These are phyloP conservation scores for Cornus suecica DNA, from an alignment of 148 eudicot genomes.

Conservation along the genomic window DNA sequence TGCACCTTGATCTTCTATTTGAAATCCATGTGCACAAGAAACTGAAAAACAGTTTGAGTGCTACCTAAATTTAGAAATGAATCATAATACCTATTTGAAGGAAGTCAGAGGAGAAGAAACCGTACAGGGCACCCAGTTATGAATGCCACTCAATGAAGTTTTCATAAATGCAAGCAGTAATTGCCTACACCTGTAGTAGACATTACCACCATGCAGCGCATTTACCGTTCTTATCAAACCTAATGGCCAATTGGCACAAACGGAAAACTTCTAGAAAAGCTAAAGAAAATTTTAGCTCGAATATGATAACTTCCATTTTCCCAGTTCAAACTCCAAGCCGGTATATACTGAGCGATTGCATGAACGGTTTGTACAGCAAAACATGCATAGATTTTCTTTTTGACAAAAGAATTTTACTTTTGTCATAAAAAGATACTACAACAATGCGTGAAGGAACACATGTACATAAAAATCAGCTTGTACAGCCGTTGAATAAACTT, in stretches of 20 bases:
- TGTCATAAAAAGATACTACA: background rate
- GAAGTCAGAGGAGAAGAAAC: slow-evolving; percentile 40
- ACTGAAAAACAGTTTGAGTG: background rate
- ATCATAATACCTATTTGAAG: slow-evolving; percentile 45
- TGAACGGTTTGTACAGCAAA: background rate
- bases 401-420: background rate
- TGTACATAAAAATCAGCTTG: no score
- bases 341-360: background rate
- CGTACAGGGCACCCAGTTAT: slow-evolving; percentile 36
- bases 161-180: background rate
- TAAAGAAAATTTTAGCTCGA: background rate
- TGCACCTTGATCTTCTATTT: slow-evolving; percentile 1
- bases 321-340: background rate
- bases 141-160: background rate
- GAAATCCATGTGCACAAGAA: background rate
- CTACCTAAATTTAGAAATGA: background rate
- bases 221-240: background rate
- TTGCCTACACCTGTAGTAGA: background rate
- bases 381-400: background rate
- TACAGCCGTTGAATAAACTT: slow-evolving; percentile 24
- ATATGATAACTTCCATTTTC: background rate
- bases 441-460: no score
- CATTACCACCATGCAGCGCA: background rate
- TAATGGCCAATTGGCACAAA: background rate
- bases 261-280: background rate